A percentile compares a stretch with the other conserved stretches of the same genome.
phyloP scores from a whole-genome alignment of 495 filamentous ascomycete species.

The Parachaetomium inaequale region DNA sequence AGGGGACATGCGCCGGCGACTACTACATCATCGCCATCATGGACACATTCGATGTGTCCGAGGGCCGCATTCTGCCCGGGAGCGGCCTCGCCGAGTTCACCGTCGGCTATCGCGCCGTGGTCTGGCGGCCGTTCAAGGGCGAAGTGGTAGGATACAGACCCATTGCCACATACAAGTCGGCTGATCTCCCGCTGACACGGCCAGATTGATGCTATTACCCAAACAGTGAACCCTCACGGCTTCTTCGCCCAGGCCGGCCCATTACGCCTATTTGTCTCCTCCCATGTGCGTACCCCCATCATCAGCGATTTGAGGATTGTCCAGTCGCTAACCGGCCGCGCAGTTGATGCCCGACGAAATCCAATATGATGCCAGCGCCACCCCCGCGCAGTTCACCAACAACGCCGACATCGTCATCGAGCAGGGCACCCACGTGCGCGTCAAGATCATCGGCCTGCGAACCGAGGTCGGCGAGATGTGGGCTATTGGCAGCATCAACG shows the following conservation, averaged over 20 bases:
- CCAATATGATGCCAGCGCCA: constrained; percentile 86
- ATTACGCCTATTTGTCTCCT: constrained; percentile 81
- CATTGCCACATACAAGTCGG: not conserved
- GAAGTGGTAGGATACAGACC: constrained; percentile 69
- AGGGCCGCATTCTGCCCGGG: constrained; percentile 85
- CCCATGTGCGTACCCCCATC: constrained; percentile 58
- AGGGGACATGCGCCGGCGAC: constrained; percentile 86
- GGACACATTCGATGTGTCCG: constrained; percentile 87
- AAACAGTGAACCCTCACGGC: constrained; percentile 82
- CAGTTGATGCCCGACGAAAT: constrained; percentile 91
- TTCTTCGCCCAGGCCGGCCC: constrained; percentile 92
- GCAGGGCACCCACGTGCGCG: constrained; percentile 84
- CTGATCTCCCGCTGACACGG: not conserved
- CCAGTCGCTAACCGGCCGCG: constrained; percentile 14
- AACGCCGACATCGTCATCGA: constrained; percentile 91
- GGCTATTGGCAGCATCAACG: constrained; percentile 96
- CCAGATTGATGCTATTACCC: constrained; percentile 88
- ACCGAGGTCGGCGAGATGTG: constrained; percentile 90
- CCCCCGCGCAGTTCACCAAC: constrained; percentile 78
- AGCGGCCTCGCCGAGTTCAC: constrained; percentile 91
- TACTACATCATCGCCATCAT: constrained; percentile 97
- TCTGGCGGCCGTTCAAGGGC: constrained; percentile 95
- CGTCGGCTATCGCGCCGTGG: constrained; percentile 88
- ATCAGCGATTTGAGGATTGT: not conserved
- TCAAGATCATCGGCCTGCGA: constrained; percentile 89